Percentiles rank a stretch among this genome's conserved stretches.
These are phyloP conservation scores for Coemansia sp. DNA, from an alignment of 192 early-diverging fungal species.

Conservation along the genomic window DNA sequence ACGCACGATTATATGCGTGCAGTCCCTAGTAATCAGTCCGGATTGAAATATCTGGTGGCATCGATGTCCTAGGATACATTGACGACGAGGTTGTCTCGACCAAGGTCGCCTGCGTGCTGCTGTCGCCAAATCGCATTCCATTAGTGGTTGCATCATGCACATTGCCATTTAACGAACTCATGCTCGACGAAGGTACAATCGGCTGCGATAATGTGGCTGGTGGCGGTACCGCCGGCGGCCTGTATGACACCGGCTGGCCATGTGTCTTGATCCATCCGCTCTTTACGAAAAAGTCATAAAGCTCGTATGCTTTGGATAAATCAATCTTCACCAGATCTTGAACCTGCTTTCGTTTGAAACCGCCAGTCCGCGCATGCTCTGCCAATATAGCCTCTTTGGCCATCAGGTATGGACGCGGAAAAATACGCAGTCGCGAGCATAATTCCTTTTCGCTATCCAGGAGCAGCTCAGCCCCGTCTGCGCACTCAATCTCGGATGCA, in stretches of 20 bases:
- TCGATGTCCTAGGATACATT: too few species aligned
- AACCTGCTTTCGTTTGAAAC: constrained; percentile 70
- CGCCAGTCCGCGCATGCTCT: constrained; percentile 75
- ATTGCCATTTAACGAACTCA: too few species aligned
- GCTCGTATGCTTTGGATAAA: constrained; percentile 77
- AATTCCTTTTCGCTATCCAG: constrained; percentile 73
- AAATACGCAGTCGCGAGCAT: constrained; percentile 79
- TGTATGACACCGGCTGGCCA: constrained; percentile 5
- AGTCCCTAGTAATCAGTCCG: too few species aligned
- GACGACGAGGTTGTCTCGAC: too few species aligned
- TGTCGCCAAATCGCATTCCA: too few species aligned
- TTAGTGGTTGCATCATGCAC: too few species aligned
- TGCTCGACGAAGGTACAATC: too few species aligned
- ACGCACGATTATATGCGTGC: too few species aligned
- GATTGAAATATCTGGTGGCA: too few species aligned
- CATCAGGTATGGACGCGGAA: constrained; percentile 84
- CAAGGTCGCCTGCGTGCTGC: too few species aligned
- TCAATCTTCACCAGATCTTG: constrained; percentile 92
- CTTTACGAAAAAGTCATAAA: constrained; percentile 93
- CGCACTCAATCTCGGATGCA: constrained; percentile 72
- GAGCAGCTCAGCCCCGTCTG: constrained; percentile 87
- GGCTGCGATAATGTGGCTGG: too few species aligned
- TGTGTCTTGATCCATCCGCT: constrained; percentile 84
- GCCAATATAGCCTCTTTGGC: constrained; percentile 90
- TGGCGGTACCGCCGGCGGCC: too few species aligned